A percentile compares a stretch with the other conserved stretches of the same genome.
Evolutionary conservation across 129 eudicot species (phyloP).

Genomic region (Flaveria robusta): DNA sequence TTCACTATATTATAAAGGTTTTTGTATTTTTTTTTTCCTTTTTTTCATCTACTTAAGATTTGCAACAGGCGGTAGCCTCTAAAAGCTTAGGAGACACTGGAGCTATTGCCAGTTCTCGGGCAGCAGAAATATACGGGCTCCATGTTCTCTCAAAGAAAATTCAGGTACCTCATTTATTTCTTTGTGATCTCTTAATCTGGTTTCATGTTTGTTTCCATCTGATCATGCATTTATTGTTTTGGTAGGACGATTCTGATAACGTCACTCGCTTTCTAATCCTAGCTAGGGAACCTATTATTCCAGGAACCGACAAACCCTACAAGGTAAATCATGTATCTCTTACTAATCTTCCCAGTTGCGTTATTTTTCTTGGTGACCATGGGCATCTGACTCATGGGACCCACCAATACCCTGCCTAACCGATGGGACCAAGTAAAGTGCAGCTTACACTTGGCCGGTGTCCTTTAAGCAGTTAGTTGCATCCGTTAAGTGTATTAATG

Average conservation of each 20-base stretch:
- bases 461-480: no score
- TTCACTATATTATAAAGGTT: not conserved
- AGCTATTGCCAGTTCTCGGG: slow-evolving; percentile 81
- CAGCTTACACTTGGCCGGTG: no score
- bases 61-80: slow-evolving; percentile 66
- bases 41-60: not conserved
- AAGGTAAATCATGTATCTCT: slow-evolving; percentile 47
- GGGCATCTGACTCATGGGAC: not conserved
- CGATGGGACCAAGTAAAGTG: no score
- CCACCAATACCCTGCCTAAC: not conserved
- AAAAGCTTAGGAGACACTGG: slow-evolving; percentile 68
- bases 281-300: slow-evolving; percentile 83
- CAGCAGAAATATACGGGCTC: slow-evolving; percentile 83
- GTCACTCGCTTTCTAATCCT: slow-evolving; percentile 75
- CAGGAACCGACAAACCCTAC: slow-evolving; percentile 64
- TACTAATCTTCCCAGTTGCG: no score
- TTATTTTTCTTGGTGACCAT: no score
- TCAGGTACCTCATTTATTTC: slow-evolving; percentile 47
- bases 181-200: not conserved
- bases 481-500: not conserved
- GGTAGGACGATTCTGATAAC: slow-evolving; percentile 65
- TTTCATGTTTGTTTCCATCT: not conserved
- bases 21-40: not conserved
- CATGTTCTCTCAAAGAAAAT: slow-evolving; percentile 63
- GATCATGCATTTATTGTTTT: slow-evolving; percentile 14